Evolutionary conservation across 352 stramenopile species (phyloP).

Genomic region (Globisporangium solare): DNA sequence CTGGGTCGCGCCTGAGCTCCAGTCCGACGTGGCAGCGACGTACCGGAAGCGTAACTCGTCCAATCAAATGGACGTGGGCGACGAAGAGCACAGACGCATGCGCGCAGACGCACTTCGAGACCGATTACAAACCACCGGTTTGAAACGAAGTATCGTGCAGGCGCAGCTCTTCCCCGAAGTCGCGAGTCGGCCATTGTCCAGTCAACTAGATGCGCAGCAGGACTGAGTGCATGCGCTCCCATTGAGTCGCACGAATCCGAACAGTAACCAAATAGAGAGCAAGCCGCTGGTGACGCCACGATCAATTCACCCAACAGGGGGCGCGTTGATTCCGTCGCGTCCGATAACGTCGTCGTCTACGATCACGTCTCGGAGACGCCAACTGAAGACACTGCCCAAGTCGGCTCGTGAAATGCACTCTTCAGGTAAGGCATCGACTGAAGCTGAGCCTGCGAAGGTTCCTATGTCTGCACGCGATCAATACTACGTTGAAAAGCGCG

Average conservation of each 20-base stretch:
- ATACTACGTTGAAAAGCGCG: conserved; percentile 57
- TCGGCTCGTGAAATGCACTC: conserved; percentile 14
- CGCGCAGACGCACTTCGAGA: conserved; percentile 21
- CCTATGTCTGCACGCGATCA: conserved; percentile 54
- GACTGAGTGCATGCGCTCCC: neutral
- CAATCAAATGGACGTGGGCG: neutral
- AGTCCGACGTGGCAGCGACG: neutral
- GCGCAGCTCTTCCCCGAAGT: conserved; percentile 37
- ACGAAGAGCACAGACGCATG: conserved; percentile 9
- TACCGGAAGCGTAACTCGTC: neutral
- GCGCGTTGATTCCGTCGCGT: conserved; percentile 42
- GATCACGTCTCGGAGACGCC: conserved; percentile 9
- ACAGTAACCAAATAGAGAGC: neutral
- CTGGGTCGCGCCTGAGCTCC: neutral
- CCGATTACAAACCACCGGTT: conserved; percentile 50
- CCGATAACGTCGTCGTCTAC: conserved; percentile 30
- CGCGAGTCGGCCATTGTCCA: neutral
- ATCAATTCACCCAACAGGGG: conserved; percentile 24
- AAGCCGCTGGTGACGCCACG: conserved; percentile 29
- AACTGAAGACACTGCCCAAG: conserved; percentile 7
- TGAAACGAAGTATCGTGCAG: conserved; percentile 57
- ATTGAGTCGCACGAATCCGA: neutral
- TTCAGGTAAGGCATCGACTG: neutral
- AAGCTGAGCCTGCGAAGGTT: conserved; percentile 19
- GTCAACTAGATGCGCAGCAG: conserved; percentile 14